phyloP scores from a whole-genome alignment of 768 basidiomycete genomes.

The Agrocybe praecox region DNA sequence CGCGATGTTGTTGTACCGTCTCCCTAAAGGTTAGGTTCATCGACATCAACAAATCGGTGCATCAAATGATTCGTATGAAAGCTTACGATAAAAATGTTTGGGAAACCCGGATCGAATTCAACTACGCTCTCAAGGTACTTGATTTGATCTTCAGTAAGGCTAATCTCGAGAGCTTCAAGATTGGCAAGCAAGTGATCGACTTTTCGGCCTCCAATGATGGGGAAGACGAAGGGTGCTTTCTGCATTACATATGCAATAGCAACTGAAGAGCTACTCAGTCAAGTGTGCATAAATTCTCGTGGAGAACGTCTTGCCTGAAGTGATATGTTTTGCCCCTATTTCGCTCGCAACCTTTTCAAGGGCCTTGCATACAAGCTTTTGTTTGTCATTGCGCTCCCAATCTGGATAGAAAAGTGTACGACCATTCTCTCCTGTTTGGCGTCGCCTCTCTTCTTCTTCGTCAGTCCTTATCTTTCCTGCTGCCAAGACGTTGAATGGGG shows the following conservation, averaged over 20 bases:
- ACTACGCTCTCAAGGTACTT: constrained; percentile 42
- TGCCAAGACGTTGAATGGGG: constrained; percentile 35
- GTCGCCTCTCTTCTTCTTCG: constrained; percentile 38
- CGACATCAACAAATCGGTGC: background rate
- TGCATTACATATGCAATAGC: constrained; percentile 59
- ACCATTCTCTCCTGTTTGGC: constrained; percentile 39
- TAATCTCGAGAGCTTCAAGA: constrained; percentile 50
- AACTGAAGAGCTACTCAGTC: constrained; percentile 25
- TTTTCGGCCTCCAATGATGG: constrained; percentile 53
- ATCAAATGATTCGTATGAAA: background rate
- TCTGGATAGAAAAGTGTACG: constrained; percentile 27
- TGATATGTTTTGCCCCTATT: constrained; percentile 48
- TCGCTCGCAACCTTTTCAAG: constrained; percentile 54
- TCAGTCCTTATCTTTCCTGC: constrained; percentile 55
- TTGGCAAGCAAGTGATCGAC: constrained; percentile 55
- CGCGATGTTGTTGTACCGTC: background rate
- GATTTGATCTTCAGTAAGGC: constrained; percentile 47
- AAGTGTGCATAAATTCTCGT: background rate
- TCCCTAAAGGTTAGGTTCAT: background rate
- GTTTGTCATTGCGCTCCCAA: constrained; percentile 50
- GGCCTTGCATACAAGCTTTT: constrained; percentile 42
- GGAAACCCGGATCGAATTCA: constrained; percentile 52
- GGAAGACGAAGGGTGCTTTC: constrained; percentile 56
- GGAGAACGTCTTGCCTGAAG: constrained; percentile 34
- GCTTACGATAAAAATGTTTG: constrained; percentile 32